Percentiles rank a stretch among this genome's conserved stretches.
Conservation (phyloP, 2,329 filamentous ascomycete genomes). For the Orbilia brochopaga region DNA sequence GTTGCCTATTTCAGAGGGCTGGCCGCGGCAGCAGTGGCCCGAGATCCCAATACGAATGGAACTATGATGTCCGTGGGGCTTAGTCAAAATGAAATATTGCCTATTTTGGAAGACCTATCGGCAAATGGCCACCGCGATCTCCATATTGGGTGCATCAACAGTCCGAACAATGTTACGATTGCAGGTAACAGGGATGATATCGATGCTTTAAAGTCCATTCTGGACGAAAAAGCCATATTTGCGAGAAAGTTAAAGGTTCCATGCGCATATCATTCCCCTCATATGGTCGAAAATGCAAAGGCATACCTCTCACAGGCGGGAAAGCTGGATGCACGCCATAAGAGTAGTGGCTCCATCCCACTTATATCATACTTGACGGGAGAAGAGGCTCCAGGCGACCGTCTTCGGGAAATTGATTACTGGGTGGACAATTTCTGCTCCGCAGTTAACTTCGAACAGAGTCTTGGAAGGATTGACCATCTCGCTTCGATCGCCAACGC, state of each 20-base stretch:
- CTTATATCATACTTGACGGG: slow-evolving; percentile 28
- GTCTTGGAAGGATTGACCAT: slow-evolving; percentile 1
- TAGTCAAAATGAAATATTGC: slow-evolving; percentile 55
- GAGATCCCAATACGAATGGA: slow-evolving; percentile 51
- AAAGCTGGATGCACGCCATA: slow-evolving; percentile 5
- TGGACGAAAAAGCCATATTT: slow-evolving; percentile 47
- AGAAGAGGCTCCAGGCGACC: slow-evolving; percentile 5
- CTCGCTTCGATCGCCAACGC: slow-evolving; percentile 1
- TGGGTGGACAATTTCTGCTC: slow-evolving; percentile 22
- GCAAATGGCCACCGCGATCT: slow-evolving; percentile 21
- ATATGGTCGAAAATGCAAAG: slow-evolving; percentile 57
- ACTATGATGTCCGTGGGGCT: slow-evolving; percentile 59
- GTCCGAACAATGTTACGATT: slow-evolving; percentile 56
- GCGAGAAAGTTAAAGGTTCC: slow-evolving; percentile 58
- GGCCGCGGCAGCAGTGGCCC: slow-evolving; percentile 9
- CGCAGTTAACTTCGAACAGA: slow-evolving; percentile 16
- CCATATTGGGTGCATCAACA: slow-evolving; percentile 53
- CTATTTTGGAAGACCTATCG: not conserved
- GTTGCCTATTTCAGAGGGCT: slow-evolving; percentile 30
- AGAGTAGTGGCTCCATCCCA: not conserved
- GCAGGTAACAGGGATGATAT: slow-evolving; percentile 55
- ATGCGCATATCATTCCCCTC: slow-evolving; percentile 60
- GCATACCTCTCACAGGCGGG: slow-evolving; percentile 54
- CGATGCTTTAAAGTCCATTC: slow-evolving; percentile 49
- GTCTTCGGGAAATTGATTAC: slow-evolving; percentile 21